Percentiles rank a stretch among this genome's conserved stretches.
These are phyloP conservation scores for Microsporum audouinii DNA, from an alignment of 2,329 filamentous ascomycete species.

Conservation along the genomic window DNA sequence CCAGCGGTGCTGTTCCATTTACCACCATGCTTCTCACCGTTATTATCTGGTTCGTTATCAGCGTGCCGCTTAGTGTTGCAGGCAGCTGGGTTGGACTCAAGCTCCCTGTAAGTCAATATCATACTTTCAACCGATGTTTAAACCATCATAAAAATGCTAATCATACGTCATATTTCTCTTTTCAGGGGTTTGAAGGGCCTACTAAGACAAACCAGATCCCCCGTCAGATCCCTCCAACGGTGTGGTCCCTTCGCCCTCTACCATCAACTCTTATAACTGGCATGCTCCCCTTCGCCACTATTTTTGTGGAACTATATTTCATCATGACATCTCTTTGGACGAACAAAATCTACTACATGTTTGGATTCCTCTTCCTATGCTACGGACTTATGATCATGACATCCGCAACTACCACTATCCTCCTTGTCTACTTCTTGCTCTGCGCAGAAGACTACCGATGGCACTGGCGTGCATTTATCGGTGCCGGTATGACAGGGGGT, in stretches of 20 bases:
- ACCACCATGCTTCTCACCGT: conserved; percentile 93
- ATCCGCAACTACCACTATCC: conserved; percentile 77
- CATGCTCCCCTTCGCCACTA: conserved; percentile 85
- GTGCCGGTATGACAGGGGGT: conserved; percentile 74
- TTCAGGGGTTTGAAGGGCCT: conserved; percentile 56
- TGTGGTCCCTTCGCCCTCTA: conserved; percentile 71
- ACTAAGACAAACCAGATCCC: conserved; percentile 97
- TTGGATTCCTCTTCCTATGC: conserved; percentile 95
- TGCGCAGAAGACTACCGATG: conserved; percentile 97
- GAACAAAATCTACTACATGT: conserved; percentile 99
- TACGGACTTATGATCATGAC: conserved; percentile 97
- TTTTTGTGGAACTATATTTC: conserved; percentile 97
- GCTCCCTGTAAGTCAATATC: conserved; percentile 36
- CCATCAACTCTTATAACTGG: conserved; percentile 89
- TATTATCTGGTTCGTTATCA: conserved; percentile 93
- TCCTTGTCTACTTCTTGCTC: conserved; percentile 92
- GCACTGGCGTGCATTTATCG: conserved; percentile 94
- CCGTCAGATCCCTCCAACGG: conserved; percentile 78
- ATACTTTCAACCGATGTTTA: not conserved
- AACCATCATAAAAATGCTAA: too few species aligned
- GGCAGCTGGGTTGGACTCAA: conserved; percentile 93
- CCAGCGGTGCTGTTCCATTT: conserved; percentile 89
- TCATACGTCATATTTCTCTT: too few species aligned
- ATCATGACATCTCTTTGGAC: conserved; percentile 99
- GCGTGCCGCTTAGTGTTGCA: conserved; percentile 75